Evolutionary conservation across 2,329 filamentous ascomycete genomes (phyloP).

Genomic region (Thelonectria olida): DNA sequence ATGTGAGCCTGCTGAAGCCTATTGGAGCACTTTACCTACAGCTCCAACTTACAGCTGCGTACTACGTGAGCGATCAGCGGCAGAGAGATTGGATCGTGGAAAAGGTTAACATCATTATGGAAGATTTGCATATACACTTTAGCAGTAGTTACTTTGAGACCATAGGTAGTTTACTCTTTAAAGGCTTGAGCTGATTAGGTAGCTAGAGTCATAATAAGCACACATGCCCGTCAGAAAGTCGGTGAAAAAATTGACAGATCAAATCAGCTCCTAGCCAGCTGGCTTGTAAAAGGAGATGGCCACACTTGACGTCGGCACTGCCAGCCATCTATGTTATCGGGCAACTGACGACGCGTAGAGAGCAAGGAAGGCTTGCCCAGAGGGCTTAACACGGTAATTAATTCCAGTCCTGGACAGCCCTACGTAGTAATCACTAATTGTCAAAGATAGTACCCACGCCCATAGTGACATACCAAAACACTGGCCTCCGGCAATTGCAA

Average conservation of each 20-base stretch:
- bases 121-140: not conserved
- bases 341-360: too few relatives aligned
- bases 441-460: not conserved
- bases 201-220: too few relatives aligned
- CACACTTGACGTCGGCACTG: too few relatives aligned
- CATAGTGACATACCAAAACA: not conserved
- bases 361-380: too few relatives aligned
- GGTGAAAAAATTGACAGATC: too few relatives aligned
- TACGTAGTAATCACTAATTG: too few relatives aligned
- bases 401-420: too few relatives aligned
- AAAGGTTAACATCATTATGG: not conserved
- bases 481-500: not conserved
- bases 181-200: not conserved
- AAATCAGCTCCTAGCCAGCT: too few relatives aligned
- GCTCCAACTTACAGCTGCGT: not conserved
- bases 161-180: not conserved
- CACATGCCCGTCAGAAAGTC: too few relatives aligned
- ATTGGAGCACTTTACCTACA: not conserved
- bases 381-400: too few relatives aligned
- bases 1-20: not conserved
- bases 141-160: not conserved
- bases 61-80: not conserved
- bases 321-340: too few relatives aligned
- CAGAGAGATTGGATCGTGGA: not conserved
- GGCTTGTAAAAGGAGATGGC: too few relatives aligned